Conservation (phyloP, 1,284 basidiomycete species). For the Limonomyces culmigenus region DNA sequence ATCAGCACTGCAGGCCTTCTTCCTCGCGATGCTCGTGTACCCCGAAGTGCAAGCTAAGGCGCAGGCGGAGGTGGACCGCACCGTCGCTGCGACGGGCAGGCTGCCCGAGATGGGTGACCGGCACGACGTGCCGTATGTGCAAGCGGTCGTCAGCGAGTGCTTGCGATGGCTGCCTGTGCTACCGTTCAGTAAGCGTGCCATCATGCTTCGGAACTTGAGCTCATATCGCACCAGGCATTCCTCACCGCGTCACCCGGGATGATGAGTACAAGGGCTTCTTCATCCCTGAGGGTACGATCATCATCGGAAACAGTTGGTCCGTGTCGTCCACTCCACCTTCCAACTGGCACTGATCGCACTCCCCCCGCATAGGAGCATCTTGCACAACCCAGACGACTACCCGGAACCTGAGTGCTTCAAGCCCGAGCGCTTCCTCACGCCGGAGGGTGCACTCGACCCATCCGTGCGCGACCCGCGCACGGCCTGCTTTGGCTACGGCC, state of each 20-base stretch:
- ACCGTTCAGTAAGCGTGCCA: constrained; percentile 1
- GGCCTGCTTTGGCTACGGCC: constrained; percentile 17
- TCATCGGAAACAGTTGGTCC: constrained; percentile 17
- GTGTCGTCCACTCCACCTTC: background rate
- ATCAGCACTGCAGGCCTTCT: constrained; percentile 5
- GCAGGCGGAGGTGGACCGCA: constrained; percentile 12
- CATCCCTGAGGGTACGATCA: constrained; percentile 18
- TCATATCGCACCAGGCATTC: constrained; percentile 10
- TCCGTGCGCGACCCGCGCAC: constrained; percentile 9
- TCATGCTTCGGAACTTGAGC: background rate
- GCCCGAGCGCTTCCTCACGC: constrained; percentile 6
- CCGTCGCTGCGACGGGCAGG: constrained; percentile 8
- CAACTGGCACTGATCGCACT: background rate
- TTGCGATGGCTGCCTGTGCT: background rate
- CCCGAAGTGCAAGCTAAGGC: constrained; percentile 10
- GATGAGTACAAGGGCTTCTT: too few relatives aligned
- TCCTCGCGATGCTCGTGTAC: constrained; percentile 10
- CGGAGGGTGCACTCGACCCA: constrained; percentile 8
- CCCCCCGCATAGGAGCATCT: constrained; percentile 7
- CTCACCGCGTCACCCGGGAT: constrained; percentile 13
- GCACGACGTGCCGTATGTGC: constrained; percentile 14
- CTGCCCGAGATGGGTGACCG: constrained; percentile 14
- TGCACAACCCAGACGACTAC: constrained; percentile 5
- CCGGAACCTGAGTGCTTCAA: constrained; percentile 6
- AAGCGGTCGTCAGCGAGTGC: constrained; percentile 13